Evolutionary conservation across 2,329 filamentous ascomycete genomes (phyloP).

Genomic region (Trichoderma polysporum): DNA sequence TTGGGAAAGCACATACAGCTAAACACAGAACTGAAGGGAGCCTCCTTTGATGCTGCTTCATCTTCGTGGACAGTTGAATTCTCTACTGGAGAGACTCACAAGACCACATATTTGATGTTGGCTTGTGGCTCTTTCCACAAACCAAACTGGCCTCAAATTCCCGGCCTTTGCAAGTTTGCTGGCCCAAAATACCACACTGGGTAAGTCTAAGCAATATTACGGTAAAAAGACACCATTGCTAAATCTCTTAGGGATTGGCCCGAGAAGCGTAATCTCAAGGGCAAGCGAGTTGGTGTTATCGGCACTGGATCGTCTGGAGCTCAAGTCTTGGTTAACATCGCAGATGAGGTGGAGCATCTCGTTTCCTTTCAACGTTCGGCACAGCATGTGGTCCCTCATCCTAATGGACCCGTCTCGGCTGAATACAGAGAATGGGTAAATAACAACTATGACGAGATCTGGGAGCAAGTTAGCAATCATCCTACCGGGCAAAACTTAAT

Average conservation of each 20-base stretch:
- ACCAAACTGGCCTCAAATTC: neutral
- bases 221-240: neutral
- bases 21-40: neutral
- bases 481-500: neutral
- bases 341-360: neutral
- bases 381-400: neutral
- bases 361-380: neutral
- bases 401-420: neutral
- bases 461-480: neutral
- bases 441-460: constrained; percentile 1
- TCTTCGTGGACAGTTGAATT: neutral
- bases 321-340: neutral
- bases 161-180: neutral
- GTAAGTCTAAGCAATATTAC: neutral
- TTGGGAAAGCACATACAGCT: neutral
- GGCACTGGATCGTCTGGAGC: neutral
- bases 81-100: neutral
- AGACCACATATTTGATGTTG: neutral
- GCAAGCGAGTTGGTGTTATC: neutral
- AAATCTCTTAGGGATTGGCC: neutral
- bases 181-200: neutral
- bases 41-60: neutral
- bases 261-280: neutral
- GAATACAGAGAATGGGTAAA: neutral
- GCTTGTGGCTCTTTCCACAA: neutral